These are phyloP conservation scores for Globisporangium rhizosaccharum DNA, from an alignment of 352 stramenopile species.

Conservation along the genomic window DNA sequence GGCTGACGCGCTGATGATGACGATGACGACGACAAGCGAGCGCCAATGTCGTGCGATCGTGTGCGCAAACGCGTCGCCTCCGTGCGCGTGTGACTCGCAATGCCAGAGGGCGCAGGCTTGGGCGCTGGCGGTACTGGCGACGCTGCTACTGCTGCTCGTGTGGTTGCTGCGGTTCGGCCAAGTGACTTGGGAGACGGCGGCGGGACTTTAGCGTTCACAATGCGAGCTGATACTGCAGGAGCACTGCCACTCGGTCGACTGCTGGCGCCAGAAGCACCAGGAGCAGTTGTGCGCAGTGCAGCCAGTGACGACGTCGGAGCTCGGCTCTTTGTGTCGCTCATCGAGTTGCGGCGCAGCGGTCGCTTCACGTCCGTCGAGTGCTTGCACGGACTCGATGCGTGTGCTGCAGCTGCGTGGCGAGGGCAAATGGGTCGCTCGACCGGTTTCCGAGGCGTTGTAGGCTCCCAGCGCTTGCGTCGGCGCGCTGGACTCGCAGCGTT, in stretches of 20 bases:
- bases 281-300: too few relatives aligned
- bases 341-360: slow-evolving; percentile 2
- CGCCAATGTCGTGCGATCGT: not conserved
- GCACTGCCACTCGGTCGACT: not conserved
- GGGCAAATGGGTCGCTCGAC: slow-evolving; percentile 2
- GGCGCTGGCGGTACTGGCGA: not conserved
- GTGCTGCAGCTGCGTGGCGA: slow-evolving; percentile 8
- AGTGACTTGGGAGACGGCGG: too few relatives aligned
- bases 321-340: slow-evolving; percentile 1
- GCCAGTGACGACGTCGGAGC: not conserved
- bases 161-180: not conserved
- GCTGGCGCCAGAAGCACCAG: too few relatives aligned
- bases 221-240: not conserved
- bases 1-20: not conserved
- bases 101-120: too few relatives aligned
- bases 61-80: not conserved
- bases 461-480: slow-evolving; percentile 3
- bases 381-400: not conserved
- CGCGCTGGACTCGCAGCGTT: too few relatives aligned
- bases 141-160: too few relatives aligned
- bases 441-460: slow-evolving; percentile 8
- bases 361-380: not conserved
- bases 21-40: not conserved
- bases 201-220: too few relatives aligned
- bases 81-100: not conserved